A percentile compares a stretch with the other conserved stretches of the same genome.
Conservation (phyloP, 306 rosid genomes). For the Argentina anserina region DNA sequence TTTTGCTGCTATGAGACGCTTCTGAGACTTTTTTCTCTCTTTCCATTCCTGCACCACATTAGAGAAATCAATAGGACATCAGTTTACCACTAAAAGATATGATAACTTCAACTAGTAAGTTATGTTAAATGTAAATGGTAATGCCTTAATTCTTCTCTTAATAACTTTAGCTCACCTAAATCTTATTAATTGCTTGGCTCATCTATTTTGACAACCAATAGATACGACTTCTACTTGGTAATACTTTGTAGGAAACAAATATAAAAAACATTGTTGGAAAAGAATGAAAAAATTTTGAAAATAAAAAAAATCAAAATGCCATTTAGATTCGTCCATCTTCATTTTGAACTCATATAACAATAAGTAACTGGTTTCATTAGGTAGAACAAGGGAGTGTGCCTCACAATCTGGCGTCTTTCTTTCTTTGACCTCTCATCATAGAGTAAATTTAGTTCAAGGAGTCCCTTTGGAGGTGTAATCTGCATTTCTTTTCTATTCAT, state of each 20-base stretch:
- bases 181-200: not conserved
- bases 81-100: not conserved
- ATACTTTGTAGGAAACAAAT: too few species aligned
- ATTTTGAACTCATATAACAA: not conserved
- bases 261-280: not conserved
- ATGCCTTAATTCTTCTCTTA: not conserved
- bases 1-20: conserved; percentile 79
- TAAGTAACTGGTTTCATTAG: conserved; percentile 25
- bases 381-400: conserved; percentile 53
- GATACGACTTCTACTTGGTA: not conserved
- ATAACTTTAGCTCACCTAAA: not conserved
- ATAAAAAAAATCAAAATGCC: not conserved
- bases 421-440: conserved; percentile 82
- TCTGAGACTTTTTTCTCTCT: conserved; percentile 77
- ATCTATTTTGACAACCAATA: not conserved
- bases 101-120: not conserved
- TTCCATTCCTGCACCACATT: conserved; percentile 68
- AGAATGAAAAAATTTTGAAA: not conserved
- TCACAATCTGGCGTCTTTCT: conserved; percentile 96
- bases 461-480: conserved; percentile 94
- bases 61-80: not conserved
- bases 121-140: not conserved
- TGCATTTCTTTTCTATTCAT: conserved; percentile 59
- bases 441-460: conserved; percentile 74
- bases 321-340: not conserved